These are phyloP conservation scores for Yarrowia sp. DNA, from an alignment of 805 yeast species.

Conservation along the genomic window DNA sequence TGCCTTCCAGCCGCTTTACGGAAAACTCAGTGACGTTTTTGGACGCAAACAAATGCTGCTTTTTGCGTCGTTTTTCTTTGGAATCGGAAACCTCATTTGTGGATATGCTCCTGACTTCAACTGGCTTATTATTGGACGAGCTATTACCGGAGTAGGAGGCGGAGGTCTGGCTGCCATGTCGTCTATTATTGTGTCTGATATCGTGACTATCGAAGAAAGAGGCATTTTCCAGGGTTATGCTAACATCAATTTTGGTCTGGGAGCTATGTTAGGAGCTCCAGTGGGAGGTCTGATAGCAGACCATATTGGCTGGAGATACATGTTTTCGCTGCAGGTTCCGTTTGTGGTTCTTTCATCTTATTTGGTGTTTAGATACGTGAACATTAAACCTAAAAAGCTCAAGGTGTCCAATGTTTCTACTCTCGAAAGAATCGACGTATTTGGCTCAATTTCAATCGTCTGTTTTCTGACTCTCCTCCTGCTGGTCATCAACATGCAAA, in stretches of 20 bases:
- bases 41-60: conserved; percentile 40
- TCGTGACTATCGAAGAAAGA: conserved; percentile 70
- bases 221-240: conserved; percentile 82
- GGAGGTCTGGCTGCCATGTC: conserved; percentile 77
- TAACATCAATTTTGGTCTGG: conserved; percentile 70
- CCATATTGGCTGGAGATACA: conserved; percentile 60
- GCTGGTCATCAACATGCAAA: conserved; percentile 54
- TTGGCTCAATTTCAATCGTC: conserved; percentile 47
- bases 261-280: conserved; percentile 70
- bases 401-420: conserved; percentile 37
- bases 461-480: conserved; percentile 45
- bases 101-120: conserved; percentile 55
- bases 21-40: conserved; percentile 57
- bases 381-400: conserved; percentile 43
- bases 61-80: conserved; percentile 45
- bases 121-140: conserved; percentile 65
- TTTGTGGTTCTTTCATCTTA: conserved; percentile 40
- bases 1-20: conserved; percentile 65
- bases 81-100: conserved; percentile 48
- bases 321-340: conserved; percentile 43
- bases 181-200: conserved; percentile 74
- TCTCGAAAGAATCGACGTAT: conserved; percentile 45
- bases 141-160: conserved; percentile 84
- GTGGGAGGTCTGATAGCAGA: conserved; percentile 54
- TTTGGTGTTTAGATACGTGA: conserved; percentile 31